Evolutionary conservation across 192 early-diverging fungal species (phyloP).

Genomic region (Mortierella claussenii): DNA sequence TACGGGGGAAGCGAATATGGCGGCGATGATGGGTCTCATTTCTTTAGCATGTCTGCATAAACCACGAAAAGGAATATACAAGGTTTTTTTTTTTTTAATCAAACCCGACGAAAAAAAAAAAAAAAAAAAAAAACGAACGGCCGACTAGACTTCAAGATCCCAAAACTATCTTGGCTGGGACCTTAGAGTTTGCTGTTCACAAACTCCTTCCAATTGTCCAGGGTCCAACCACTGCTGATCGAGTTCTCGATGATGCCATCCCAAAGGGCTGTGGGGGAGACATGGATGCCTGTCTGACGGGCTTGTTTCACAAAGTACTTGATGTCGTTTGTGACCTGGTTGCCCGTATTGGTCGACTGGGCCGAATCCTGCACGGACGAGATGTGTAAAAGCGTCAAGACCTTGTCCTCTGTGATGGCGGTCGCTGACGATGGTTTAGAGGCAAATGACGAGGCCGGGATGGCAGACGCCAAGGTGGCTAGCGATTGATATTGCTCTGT

Average conservation of each 20-base stretch:
- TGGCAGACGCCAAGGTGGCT: constrained; percentile 55
- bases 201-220: constrained; percentile 73
- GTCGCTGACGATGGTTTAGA: no score
- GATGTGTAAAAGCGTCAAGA: constrained; percentile 60
- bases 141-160: no score
- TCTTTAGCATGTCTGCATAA: constrained; percentile 39
- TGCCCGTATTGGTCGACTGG: constrained; percentile 68
- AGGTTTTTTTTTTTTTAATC: not conserved
- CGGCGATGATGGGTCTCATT: constrained; percentile 36
- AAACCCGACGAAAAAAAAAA: not conserved
- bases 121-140: not conserved
- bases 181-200: constrained; percentile 17
- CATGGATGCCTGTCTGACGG: constrained; percentile 80
- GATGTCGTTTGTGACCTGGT: constrained; percentile 73
- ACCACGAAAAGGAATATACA: not conserved
- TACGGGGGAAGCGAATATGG: constrained; percentile 51
- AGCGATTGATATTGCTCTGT: constrained; percentile 62
- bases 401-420: constrained; percentile 34
- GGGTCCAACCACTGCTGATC: constrained; percentile 75
- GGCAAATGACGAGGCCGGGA: constrained; percentile 55
- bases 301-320: constrained; percentile 75
- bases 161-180: not conserved
- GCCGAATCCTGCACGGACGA: constrained; percentile 41
- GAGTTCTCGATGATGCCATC: constrained; percentile 72
- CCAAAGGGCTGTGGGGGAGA: constrained; percentile 77